Base-by-base conservation (phyloP, 371 early-diverging fungal genomes). In the Circinella minor region DNA sequence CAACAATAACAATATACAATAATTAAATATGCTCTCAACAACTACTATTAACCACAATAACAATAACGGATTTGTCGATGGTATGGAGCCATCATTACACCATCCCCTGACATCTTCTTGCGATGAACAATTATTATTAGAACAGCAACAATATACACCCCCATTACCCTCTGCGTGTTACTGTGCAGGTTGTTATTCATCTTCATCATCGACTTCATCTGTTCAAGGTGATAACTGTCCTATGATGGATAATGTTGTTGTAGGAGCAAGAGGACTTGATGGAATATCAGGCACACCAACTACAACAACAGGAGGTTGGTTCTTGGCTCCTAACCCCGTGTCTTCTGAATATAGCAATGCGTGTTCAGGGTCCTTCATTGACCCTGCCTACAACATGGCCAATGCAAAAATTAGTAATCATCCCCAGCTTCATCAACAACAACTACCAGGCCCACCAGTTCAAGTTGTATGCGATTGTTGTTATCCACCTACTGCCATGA, bases 401-500 rank as follows among this genome's bases (percentile, higher is more conserved):
- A 57, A 57, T n/a, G 57, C 57, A 57, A 57, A 57, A 14, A 27
- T 27, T 0, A n/a, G 57, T 18, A 36, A 18, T 43, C 43, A 43
- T 43, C 11, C 43, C 0, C 43, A 6, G 11, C 11, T 9, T 43
- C 43, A 43, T 9, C 43, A 43, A 43, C 43, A 43, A 43, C 43
- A 6, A 43, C 27, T 27, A 27, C 27, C 27, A 27, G 27, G 27
- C 15, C 47, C 15, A 47, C 11, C 47, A 47, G 47, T 15, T 15
- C 65, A n/a, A 6, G 43, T 47, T 34, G 17, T 36, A 7, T 66
- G 66, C 20, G 59, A 66, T 18, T 66, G 66, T 47, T 66, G 66
- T 46, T 54, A 38, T 20, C 37, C 55, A 13, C 34, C 65, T 55
- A 11, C 39, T 17, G 62, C 62, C 62, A 46, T 61, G 38, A 34